These are phyloP conservation scores for Scortechinia acanthostroma DNA, from an alignment of 2,329 filamentous ascomycete genomes.

Conservation along the genomic window DNA sequence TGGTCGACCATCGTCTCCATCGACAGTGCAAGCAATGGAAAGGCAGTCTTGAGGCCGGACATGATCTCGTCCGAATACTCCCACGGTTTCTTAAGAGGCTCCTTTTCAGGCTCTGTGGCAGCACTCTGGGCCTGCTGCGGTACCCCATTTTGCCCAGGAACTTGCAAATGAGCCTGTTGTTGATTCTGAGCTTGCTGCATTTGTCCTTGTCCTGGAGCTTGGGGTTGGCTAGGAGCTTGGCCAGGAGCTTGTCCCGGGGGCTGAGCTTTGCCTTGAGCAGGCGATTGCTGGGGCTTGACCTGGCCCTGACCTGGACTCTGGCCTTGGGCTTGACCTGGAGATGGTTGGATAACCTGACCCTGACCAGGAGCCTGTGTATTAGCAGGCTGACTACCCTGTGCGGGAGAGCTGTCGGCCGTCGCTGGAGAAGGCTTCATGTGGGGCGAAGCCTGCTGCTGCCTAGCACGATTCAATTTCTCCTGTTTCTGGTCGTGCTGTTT, in stretches of 20 bases:
- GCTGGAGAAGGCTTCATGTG: conserved; percentile 14
- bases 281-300: neutral
- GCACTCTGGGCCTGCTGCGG: conserved; percentile 8
- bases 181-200: neutral
- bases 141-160: neutral
- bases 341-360: neutral
- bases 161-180: conserved; percentile 1
- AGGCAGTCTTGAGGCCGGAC: conserved; percentile 90
- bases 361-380: neutral
- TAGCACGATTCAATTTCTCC: conserved; percentile 24
- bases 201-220: neutral
- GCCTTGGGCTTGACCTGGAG: neutral
- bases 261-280: neutral
- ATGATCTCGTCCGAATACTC: conserved; percentile 94
- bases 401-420: neutral
- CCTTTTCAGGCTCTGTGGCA: conserved; percentile 29
- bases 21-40: conserved; percentile 86
- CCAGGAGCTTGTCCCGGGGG: neutral
- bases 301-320: neutral
- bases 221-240: neutral
- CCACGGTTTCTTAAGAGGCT: conserved; percentile 69
- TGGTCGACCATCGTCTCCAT: conserved; percentile 99
- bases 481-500: conserved; percentile 77
- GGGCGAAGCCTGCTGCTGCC: neutral
- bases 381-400: neutral